Percentiles rank a stretch among this genome's conserved stretches.
These are phyloP conservation scores for Blastomyces percursus DNA, from an alignment of 2,329 filamentous ascomycete species.

Conservation along the genomic window DNA sequence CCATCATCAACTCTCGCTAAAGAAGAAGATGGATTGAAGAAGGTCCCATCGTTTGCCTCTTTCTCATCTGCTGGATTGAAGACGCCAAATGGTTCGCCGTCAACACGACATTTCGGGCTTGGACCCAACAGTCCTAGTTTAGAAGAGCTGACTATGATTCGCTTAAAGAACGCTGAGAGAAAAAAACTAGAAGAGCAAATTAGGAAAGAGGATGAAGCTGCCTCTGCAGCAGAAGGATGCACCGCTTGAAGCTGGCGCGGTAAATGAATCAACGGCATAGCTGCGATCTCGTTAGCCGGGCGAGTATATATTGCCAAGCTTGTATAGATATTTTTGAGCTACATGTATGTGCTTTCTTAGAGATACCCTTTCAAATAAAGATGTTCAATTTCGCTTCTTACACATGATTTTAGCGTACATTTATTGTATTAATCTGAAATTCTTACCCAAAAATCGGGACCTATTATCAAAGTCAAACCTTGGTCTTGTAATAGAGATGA, in stretches of 20 bases:
- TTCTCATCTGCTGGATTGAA: constrained; percentile 26
- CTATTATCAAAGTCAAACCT: neutral
- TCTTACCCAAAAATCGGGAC: neutral
- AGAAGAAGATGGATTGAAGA: constrained; percentile 20
- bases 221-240: constrained; percentile 23
- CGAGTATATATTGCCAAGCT: neutral
- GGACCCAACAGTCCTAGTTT: constrained; percentile 28
- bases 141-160: constrained; percentile 44
- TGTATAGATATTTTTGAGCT: neutral
- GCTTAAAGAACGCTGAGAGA: constrained; percentile 47
- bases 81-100: constrained; percentile 20
- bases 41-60: constrained; percentile 33
- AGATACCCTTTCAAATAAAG: constrained; percentile 4
- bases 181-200: constrained; percentile 45
- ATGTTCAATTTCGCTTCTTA: neutral
- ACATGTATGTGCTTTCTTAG: neutral
- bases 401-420: neutral
- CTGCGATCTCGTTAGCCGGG: neutral
- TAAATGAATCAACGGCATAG: neutral
- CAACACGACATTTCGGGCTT: constrained; percentile 12
- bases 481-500: neutral
- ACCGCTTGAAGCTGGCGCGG: constrained; percentile 12
- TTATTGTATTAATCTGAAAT: neutral
- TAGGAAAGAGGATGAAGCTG: constrained; percentile 38
- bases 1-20: constrained; percentile 11